phyloP scores from a whole-genome alignment of 2,329 filamentous ascomycete genomes.

The Parastagonospora avenae region DNA sequence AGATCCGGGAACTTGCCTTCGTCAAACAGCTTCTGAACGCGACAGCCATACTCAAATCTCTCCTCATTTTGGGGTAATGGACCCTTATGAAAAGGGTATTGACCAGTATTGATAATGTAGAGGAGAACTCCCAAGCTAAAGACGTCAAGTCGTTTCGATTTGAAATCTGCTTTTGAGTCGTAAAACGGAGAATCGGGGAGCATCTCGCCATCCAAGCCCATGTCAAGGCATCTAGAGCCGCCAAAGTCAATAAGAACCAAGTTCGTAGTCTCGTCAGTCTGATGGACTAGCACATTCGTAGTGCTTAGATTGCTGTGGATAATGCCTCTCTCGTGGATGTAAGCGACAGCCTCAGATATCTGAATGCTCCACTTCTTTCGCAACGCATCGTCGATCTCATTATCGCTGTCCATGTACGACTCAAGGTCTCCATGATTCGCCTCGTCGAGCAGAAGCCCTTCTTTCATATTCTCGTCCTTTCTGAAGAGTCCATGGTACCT shows the following conservation, averaged over 20 bases:
- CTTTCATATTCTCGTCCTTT: slow-evolving; percentile 10
- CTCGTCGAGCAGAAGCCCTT: slow-evolving; percentile 13
- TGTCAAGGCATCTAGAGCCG: slow-evolving; percentile 12
- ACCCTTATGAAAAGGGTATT: slow-evolving; percentile 13
- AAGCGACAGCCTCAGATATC: slow-evolving; percentile 13
- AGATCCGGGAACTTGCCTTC: slow-evolving; percentile 13
- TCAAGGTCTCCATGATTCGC: slow-evolving; percentile 12
- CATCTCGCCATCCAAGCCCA: slow-evolving; percentile 8
- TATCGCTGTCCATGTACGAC: slow-evolving; percentile 10
- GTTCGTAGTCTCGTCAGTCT: slow-evolving; percentile 5
- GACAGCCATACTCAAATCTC: slow-evolving; percentile 7
- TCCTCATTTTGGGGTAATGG: slow-evolving; percentile 6
- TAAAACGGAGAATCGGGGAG: slow-evolving; percentile 15
- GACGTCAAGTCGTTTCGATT: slow-evolving; percentile 10
- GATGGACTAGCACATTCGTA: slow-evolving; percentile 16
- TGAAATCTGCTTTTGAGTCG: slow-evolving; percentile 6
- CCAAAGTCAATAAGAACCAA: slow-evolving; percentile 19
- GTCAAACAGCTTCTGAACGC: slow-evolving; percentile 6
- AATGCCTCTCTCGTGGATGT: slow-evolving; percentile 11
- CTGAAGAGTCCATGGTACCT: slow-evolving; percentile 8
- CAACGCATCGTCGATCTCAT: slow-evolving; percentile 9
- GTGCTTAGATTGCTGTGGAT: slow-evolving; percentile 17
- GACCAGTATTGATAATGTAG: slow-evolving; percentile 12
- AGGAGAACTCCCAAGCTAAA: slow-evolving; percentile 11
- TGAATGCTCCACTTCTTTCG: slow-evolving; percentile 12